phyloP scores from a whole-genome alignment of 75 land plant species.

The Pinus taeda region DNA sequence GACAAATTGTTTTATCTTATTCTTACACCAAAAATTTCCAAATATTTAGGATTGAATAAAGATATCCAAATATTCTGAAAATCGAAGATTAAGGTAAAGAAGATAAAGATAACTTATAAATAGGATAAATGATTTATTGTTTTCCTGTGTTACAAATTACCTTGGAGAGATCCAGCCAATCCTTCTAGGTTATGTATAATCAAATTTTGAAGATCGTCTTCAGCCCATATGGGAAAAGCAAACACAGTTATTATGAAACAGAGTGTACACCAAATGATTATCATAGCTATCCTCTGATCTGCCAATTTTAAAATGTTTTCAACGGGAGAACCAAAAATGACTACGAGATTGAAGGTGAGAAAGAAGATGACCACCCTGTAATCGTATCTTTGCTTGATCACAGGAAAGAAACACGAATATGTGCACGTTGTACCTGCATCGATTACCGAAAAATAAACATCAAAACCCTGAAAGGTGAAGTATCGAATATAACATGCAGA shows the following conservation, averaged over 20 bases:
- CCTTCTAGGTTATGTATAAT: constrained; percentile 45
- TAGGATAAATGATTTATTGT: no score
- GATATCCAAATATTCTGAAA: no score
- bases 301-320: constrained; percentile 23
- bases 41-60: no score
- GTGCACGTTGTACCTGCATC: constrained; percentile 29
- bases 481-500: not conserved
- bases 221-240: constrained; percentile 69
- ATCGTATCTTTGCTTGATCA: constrained; percentile 42
- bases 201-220: constrained; percentile 59
- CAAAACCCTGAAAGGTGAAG: no score
- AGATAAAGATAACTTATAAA: no score
- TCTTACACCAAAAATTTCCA: no score
- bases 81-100: no score
- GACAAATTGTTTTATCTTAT: no score
- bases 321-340: constrained; percentile 22
- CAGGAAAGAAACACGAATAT: constrained; percentile 34
- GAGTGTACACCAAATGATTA: constrained; percentile 22
- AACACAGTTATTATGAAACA: constrained; percentile 34
- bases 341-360: constrained; percentile 40
- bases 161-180: constrained; percentile 58
- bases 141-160: constrained; percentile 1
- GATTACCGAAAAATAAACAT: not conserved
- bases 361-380: constrained; percentile 44
- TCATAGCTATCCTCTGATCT: constrained; percentile 22